Conservation (phyloP, 768 basidiomycete genomes). For the Atractiella rhizophila region DNA sequence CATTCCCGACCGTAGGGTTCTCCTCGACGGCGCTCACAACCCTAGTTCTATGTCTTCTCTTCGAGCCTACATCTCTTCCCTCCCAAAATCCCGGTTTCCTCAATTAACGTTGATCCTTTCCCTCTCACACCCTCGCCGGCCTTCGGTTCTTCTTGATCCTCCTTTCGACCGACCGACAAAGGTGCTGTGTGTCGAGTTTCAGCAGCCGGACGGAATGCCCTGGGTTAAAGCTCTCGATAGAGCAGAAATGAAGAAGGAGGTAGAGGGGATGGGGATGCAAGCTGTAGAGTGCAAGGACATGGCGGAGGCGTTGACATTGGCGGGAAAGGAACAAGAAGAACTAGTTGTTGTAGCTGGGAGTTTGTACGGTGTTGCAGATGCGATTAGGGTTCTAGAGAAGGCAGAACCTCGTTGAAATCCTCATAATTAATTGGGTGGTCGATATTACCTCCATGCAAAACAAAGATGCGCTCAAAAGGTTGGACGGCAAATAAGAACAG, state of each 20-base stretch:
- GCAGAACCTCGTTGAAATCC: no score
- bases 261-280: slow-evolving; percentile 20
- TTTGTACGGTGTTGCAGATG: slow-evolving; percentile 78
- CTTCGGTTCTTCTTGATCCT: slow-evolving; percentile 7
- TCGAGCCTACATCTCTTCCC: slow-evolving; percentile 35
- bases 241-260: slow-evolving; percentile 24
- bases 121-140: slow-evolving; percentile 45
- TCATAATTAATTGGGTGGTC: no score
- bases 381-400: no score
- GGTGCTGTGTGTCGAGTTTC: slow-evolving; percentile 30
- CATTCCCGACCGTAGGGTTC: slow-evolving; percentile 24
- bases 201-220: slow-evolving; percentile 61
- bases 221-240: slow-evolving; percentile 53
- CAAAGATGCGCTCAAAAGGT: no score
- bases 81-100: slow-evolving; percentile 17
- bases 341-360: slow-evolving; percentile 57
- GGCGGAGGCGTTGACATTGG: slow-evolving; percentile 15
- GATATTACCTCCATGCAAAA: no score
- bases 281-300: slow-evolving; percentile 10
- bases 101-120: slow-evolving; percentile 45
- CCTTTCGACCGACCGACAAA: slow-evolving; percentile 11
- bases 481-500: neutral
- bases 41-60: slow-evolving; percentile 45
- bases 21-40: slow-evolving; percentile 91
- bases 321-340: slow-evolving; percentile 11